Evolutionary conservation across 2,329 filamentous ascomycete species (phyloP), one percentile per base, ranked within the genome.

Genomic region (Hirsutella minnesotensis): DNA sequence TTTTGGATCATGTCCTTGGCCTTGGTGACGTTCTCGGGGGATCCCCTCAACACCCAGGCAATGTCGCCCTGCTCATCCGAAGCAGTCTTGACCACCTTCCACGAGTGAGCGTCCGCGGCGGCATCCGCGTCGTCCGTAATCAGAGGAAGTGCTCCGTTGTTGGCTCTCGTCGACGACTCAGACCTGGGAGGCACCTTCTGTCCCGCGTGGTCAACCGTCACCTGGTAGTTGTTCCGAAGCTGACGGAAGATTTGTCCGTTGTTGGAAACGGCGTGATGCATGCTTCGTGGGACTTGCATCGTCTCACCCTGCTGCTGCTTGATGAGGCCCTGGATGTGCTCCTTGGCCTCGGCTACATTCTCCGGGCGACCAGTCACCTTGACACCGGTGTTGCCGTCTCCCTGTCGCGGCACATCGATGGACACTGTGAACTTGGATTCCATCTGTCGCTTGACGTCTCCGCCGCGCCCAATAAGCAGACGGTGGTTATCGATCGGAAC

Each of bases 241-340:
- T 80, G 83, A 51, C 90, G 86, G 83, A 96, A 95, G 68, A 96
- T 85, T 53, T 88, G 82, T 1, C 90, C 92, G 50, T 90, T 89
- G 60, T 95, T 90, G 41, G 86, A 77, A 51, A 98, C 75, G 46
- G 73, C 67, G 60, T 96, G 86, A 68, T 98, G 92, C 46, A 92
- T 70, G 53, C 81, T 78, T 46, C 81, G 77, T 10, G 92, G 90
- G 9, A 98, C 76, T 53, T 83, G 74, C n/a, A 96, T 65, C 0
- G 84, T 92, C 70, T 92, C 87, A 47, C 86, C 86, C 60, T 92
- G 82, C 58, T 90, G 84, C 52, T 89, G 82, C 70, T 94, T 90
- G 49, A 89, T 73, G 41, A 95, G 65, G 31, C 75, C 70, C 41
- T 77, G 65, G 49, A 98, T 88, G 64, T 95, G 88, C 46, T 80